Percentiles rank a stretch among this genome's conserved stretches.
These are phyloP conservation scores for Puccinia horiana DNA, from an alignment of 1,284 basidiomycete species.

Conservation along the genomic window DNA sequence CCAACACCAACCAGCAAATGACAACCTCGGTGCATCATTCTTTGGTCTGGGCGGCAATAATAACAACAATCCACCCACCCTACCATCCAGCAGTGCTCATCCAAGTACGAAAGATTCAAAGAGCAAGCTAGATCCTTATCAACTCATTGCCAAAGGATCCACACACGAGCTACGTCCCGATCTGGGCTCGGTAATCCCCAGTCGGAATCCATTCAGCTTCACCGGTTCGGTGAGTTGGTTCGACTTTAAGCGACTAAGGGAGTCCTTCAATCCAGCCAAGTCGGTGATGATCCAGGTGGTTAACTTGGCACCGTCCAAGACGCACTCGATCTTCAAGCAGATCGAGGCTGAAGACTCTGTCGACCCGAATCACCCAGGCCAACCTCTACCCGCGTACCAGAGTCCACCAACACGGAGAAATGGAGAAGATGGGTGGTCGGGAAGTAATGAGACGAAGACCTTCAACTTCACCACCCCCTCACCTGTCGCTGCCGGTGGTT, in stretches of 20 bases:
- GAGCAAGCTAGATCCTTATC: conserved; percentile 29
- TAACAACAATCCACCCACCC: background rate
- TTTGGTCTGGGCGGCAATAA: background rate
- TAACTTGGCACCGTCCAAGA: background rate
- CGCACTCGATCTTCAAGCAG: conserved; percentile 10
- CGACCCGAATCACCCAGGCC: background rate
- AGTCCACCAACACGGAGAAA: background rate
- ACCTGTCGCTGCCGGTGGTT: background rate
- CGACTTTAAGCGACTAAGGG: conserved; percentile 20
- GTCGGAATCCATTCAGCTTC: conserved; percentile 48
- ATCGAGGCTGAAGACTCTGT: background rate
- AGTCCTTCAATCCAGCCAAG: background rate
- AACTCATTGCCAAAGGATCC: conserved; percentile 27
- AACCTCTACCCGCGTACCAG: background rate
- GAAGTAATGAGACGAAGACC: background rate
- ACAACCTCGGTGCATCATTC: background rate
- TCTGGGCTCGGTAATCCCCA: conserved; percentile 35
- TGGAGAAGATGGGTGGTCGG: background rate
- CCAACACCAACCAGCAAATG: background rate
- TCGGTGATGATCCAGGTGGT: conserved; percentile 29
- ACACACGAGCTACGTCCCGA: conserved; percentile 37
- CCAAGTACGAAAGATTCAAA: conserved; percentile 11
- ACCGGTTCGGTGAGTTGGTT: conserved; percentile 33
- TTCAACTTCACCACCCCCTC: too few relatives aligned
- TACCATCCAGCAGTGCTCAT: background rate